Evolutionary conservation across 179 eudicot species (phyloP).

Genomic region (Amaranthus tricolor): DNA sequence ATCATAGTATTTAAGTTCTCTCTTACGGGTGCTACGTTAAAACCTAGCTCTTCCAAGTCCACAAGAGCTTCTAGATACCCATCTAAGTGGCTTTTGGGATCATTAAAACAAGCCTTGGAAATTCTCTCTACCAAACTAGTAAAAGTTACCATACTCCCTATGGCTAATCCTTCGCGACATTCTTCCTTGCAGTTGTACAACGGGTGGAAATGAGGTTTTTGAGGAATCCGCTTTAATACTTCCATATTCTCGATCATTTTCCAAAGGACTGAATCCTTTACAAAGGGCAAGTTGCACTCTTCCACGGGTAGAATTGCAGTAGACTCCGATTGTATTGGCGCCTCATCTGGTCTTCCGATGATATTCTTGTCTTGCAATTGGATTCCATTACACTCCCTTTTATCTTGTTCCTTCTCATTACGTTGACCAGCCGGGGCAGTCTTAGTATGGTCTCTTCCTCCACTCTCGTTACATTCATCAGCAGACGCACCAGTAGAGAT

Average conservation of each 20-base stretch:
- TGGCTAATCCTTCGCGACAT: constrained; percentile 79
- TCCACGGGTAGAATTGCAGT: constrained; percentile 26
- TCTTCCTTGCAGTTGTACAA: constrained; percentile 47
- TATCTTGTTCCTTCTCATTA: constrained; percentile 22
- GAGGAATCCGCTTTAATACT: constrained; percentile 59
- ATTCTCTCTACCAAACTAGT: constrained; percentile 54
- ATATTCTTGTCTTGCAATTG: constrained; percentile 26
- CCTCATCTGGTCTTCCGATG: constrained; percentile 21
- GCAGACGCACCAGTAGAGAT: constrained; percentile 18
- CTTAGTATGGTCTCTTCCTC: constrained; percentile 19
- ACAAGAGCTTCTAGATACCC: constrained; percentile 59
- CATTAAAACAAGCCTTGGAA: constrained; percentile 42
- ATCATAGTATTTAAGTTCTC: constrained; percentile 43
- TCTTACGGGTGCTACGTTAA: constrained; percentile 46
- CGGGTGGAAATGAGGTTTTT: constrained; percentile 77
- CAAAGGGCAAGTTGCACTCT: constrained; percentile 46
- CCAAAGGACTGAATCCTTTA: constrained; percentile 61
- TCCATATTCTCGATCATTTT: constrained; percentile 63
- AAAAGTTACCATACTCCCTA: constrained; percentile 77
- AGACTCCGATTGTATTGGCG: constrained; percentile 13
- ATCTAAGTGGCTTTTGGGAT: constrained; percentile 48
- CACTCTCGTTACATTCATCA: constrained; percentile 28
- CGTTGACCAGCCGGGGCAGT: constrained; percentile 16
- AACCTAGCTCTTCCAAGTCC: constrained; percentile 70
- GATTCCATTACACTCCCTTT: constrained; percentile 20